A percentile compares a stretch with the other conserved stretches of the same genome.
These are phyloP conservation scores for Geotrichum carabidarum DNA, from an alignment of 1,139 yeast species.

Conservation along the genomic window DNA sequence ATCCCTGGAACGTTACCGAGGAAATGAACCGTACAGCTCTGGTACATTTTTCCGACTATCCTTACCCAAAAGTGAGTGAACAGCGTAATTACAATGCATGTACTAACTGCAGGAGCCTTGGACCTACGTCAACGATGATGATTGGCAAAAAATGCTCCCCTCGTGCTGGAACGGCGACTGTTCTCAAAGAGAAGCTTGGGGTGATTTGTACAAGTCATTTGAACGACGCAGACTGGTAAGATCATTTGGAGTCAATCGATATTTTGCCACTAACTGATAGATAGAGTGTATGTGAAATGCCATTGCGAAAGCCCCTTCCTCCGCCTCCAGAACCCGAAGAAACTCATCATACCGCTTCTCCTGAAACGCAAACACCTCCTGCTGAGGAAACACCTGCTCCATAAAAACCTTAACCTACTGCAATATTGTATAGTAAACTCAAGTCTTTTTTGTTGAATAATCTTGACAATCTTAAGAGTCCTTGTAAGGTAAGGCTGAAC, in stretches of 20 bases:
- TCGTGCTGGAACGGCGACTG: slow-evolving; percentile 6
- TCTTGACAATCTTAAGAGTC: no score
- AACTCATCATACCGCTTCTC: no score
- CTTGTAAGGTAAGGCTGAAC: no score
- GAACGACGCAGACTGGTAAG: slow-evolving; percentile 5
- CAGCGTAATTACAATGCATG: background rate
- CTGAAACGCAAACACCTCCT: no score
- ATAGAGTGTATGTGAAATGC: slow-evolving; percentile 1
- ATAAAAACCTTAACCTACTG: no score
- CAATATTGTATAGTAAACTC: no score
- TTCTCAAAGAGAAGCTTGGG: slow-evolving; percentile 6
- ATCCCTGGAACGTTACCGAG: slow-evolving; percentile 15
- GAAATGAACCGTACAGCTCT: background rate
- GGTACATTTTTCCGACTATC: slow-evolving; percentile 21
- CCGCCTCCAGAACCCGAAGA: no score
- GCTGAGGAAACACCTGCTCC: no score
- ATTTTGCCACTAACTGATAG: background rate
- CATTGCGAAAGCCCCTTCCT: background rate
- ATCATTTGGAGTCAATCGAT: background rate
- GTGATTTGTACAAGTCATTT: slow-evolving; percentile 2
- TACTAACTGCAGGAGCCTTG: slow-evolving; percentile 13
- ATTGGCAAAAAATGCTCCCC: background rate
- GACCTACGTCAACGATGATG: background rate
- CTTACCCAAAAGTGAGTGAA: slow-evolving; percentile 18
- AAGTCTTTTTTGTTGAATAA: no score